Base-by-base conservation (phyloP, 1,284 basidiomycete genomes). In the Ceratobasidium theobromae region DNA sequence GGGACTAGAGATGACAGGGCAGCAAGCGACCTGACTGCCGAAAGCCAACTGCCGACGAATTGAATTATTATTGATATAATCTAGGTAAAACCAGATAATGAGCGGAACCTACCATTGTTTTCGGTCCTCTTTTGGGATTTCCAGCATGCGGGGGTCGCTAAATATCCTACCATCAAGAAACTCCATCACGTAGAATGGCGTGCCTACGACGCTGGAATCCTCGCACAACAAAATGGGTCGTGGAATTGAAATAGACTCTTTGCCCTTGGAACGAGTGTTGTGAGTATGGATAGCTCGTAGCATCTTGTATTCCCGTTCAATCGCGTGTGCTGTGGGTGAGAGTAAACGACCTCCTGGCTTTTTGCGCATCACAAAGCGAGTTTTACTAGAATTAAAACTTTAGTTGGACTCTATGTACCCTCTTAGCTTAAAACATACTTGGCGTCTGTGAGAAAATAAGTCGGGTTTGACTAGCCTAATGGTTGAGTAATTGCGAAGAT, bases 171-270 rank as follows among this genome's bases (percentile, higher is more conserved):
- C 96, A 51, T 94, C 86, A 54, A 98, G 75, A 74, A 91, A 98
- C 75, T 96, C 88, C 95, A 98, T 98, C 40, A 98, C 82, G 75
- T 98, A 98, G 78, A 98, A 98, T 0, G 90, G 84, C 32, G 93
- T 93, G 0, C 95, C 96, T 18, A 96, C 82, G 23, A 98, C 83
- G 1, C 77, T 73, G 30, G 73, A 78, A 73, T 98, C 91, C 73
- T 89, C 86, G 75, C 94, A 97, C 1, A 98, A 79, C 38, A 87
- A 81, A 71, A 89, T 89, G 0, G 95, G 93, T 71, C 87, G 83
- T 0, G 95, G 96, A 0, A 97, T 86, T 0, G 95, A 96, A 5
- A 98, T 87, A 6, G 84, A 77, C 30, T 79, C 79, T 43, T 75
- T 80, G 71, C 95, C 95, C 76, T 93, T 84, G 49, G 76, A 78